phyloP scores from a whole-genome alignment of 1,284 basidiomycete species.

The Naganishia cerealis region DNA sequence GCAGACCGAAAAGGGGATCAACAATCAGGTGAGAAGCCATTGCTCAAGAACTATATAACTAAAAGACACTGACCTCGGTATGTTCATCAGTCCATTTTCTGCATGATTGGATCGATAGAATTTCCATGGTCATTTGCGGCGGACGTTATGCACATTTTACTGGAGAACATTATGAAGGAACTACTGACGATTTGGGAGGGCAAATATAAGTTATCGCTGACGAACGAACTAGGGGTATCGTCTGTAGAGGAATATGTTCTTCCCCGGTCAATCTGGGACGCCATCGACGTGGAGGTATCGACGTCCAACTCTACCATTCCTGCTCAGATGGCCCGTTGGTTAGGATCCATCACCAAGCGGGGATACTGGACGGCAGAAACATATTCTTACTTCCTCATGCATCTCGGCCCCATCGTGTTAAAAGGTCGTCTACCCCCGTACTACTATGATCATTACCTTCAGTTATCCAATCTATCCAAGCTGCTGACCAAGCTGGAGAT shows the following conservation, averaged over 20 bases:
- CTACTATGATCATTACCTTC: not conserved
- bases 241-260: not conserved
- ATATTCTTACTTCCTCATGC: conserved; percentile 3
- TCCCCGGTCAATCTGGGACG: not conserved
- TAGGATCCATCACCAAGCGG: conserved; percentile 17
- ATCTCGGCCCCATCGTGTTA: not conserved
- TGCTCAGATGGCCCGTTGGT: not conserved
- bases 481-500: conserved; percentile 27
- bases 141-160: conserved; percentile 8
- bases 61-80: no score
- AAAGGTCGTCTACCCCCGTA: conserved; percentile 7
- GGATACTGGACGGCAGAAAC: conserved; percentile 14
- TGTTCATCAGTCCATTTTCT: not conserved
- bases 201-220: not conserved
- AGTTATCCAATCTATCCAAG: conserved; percentile 16
- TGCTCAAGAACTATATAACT: no score
- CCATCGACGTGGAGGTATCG: not conserved
- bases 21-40: no score
- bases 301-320: not conserved
- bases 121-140: not conserved
- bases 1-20: not conserved
- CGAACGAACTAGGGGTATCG: not conserved
- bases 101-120: not conserved
- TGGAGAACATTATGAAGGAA: not conserved
- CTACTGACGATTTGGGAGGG: not conserved